phyloP scores from a whole-genome alignment of 352 stramenopile species.

The Globisporangium sylvaticum region DNA sequence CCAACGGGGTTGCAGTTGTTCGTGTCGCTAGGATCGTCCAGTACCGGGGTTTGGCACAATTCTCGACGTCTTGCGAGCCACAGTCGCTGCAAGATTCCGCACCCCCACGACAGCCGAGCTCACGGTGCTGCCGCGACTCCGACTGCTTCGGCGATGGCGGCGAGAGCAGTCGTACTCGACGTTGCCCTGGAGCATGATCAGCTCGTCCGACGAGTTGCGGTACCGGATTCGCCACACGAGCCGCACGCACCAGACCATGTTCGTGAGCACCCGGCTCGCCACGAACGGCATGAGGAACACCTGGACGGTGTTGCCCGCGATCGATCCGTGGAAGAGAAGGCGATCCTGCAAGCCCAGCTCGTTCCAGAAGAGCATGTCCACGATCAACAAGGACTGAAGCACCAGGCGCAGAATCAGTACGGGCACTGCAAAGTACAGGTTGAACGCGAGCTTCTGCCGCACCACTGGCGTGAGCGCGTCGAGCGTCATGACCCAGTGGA shows the following conservation, averaged over 20 bases:
- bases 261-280: constrained; percentile 6
- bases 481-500: constrained; percentile 19
- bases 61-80: neutral
- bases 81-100: neutral
- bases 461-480: constrained; percentile 19
- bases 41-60: neutral
- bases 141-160: neutral
- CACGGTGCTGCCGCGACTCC: neutral
- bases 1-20: too few relatives aligned
- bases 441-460: constrained; percentile 6
- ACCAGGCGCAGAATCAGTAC: constrained; percentile 9
- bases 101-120: neutral
- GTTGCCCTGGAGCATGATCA: constrained; percentile 11
- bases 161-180: constrained; percentile 11
- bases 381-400: constrained; percentile 7
- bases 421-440: neutral
- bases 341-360: constrained; percentile 10
- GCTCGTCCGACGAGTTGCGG: neutral
- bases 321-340: neutral
- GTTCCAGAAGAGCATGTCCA: constrained; percentile 11
- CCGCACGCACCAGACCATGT: constrained; percentile 12
- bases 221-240: constrained; percentile 12
- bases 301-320: neutral
- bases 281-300: constrained; percentile 8
- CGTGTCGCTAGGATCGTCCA: neutral